Conservation (phyloP, 2,329 filamentous ascomycete species). For the Gyromitra esculenta region DNA sequence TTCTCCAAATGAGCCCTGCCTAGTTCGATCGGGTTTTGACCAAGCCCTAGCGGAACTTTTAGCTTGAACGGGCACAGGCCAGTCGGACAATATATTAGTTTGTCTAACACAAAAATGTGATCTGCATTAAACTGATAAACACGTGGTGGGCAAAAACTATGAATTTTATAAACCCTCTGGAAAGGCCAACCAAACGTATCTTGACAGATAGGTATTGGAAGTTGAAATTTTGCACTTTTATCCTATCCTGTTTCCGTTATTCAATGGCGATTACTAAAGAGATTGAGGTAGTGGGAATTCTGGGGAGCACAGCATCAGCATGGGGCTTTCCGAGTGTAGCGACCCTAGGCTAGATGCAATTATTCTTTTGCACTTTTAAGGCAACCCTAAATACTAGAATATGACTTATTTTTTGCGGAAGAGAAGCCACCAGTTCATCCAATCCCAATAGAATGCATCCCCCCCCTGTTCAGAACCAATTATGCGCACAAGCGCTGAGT, state of each 20-base stretch:
- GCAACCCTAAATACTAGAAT: background rate
- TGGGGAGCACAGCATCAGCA: background rate
- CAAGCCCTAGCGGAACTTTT: background rate
- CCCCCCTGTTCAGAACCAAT: background rate
- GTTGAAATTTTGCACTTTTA: background rate
- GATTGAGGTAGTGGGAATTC: background rate
- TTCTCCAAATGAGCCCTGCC: too few species aligned
- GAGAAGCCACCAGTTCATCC: background rate
- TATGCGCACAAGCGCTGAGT: slow-evolving; percentile 14
- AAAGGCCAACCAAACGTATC: background rate
- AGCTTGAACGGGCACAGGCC: background rate
- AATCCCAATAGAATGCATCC: background rate
- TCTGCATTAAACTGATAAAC: background rate
- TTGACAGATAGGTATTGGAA: background rate
- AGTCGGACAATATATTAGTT: background rate
- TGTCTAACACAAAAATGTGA: background rate
- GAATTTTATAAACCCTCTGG: background rate
- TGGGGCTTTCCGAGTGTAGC: background rate
- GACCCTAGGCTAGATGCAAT: background rate
- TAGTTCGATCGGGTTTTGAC: background rate
- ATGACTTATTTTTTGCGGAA: background rate
- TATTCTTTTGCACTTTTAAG: background rate
- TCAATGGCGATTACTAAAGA: background rate
- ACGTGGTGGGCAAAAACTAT: background rate
- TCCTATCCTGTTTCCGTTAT: background rate